Evolutionary conservation across 148 eudicot species (phyloP), one percentile per base, ranked within the genome.

Genomic region (Rhododendron kiyosumense): DNA sequence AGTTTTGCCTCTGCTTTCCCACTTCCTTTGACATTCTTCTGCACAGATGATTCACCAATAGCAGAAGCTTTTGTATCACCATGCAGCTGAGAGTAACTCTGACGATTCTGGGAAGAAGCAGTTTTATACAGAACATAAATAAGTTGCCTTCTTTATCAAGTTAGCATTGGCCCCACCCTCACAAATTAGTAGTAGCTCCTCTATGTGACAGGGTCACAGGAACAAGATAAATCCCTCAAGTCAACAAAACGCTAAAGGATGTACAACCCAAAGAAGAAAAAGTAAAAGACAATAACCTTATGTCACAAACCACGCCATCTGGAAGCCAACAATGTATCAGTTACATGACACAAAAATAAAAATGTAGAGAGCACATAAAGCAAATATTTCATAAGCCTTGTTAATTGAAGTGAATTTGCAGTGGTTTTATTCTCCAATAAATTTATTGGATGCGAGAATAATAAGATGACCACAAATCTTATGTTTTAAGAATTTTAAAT

Each of bases 1-100:
- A 73, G 30, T 8, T 84, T 79, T 26, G 61, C 84, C 67, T 59
- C 86, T 34, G 71, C 67, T 57, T 81, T 82, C 81, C 84, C 86
- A 57, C 78, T 74, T 74, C 84, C 90, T 76, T 85, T 88, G 81
- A 83, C 80, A 51, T 74, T 22, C 36, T 30, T 69, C 80, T 71
- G 83, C 46, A 11, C 34, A 57, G 85, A 57, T 57, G 78, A 71
- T 75, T 84, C 87, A 41, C 78, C 77, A 24, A 22, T 75, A 38
- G 69, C 79, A 57, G 88, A 81, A 63, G 82, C 79, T 88, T 89
- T 91, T 76, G 49, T 38, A 77, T 86, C 88, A 79, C 85, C 93
- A 85, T 83, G 87, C 84, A 85, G 87, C 87, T 88, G 91, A 83
- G 78, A 87, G 82, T 92, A 91, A 84, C 82, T 91, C 83, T 86